Evolutionary conservation across 2,329 filamentous ascomycete genomes (phyloP).

Genomic region (Cucurbitaria berberidis): DNA sequence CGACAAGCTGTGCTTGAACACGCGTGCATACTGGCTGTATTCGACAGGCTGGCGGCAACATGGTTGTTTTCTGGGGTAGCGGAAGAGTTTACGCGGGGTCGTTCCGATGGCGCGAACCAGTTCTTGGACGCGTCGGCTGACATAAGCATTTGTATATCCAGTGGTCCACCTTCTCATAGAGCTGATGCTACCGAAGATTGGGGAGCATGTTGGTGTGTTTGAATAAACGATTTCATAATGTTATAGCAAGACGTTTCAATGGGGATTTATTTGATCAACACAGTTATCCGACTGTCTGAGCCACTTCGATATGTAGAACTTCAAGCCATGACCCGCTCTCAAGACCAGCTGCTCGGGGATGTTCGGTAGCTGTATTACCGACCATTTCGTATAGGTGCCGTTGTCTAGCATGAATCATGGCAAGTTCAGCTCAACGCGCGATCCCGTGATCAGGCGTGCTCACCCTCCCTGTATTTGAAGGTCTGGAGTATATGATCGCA

Average conservation of each 20-base stretch:
- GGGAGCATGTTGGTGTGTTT: too few relatives aligned
- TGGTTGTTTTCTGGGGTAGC: conserved; percentile 11
- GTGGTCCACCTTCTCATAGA: too few relatives aligned
- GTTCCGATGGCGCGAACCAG: conserved; percentile 2
- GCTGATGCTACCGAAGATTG: too few relatives aligned
- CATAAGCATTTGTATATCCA: not conserved
- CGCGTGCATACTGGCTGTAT: conserved; percentile 8
- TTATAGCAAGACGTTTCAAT: not conserved
- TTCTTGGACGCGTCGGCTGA: not conserved
- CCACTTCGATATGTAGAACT: not conserved
- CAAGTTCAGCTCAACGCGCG: conserved; percentile 7
- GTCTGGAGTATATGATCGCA: too few relatives aligned
- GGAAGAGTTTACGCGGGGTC: conserved; percentile 33
- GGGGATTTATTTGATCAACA: not conserved
- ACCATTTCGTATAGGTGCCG: not conserved
- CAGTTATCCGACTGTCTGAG: not conserved
- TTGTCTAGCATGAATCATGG: not conserved
- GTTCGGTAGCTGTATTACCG: not conserved
- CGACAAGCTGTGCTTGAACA: conserved; percentile 10
- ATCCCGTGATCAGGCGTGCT: conserved; percentile 16
- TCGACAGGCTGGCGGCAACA: conserved; percentile 7
- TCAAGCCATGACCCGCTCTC: not conserved
- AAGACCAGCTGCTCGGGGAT: not conserved
- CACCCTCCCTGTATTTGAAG: not conserved
- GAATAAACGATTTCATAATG: not conserved